Conservation (phyloP, 176 grass and related monocot species). For the Oropetium thomaeum region DNA sequence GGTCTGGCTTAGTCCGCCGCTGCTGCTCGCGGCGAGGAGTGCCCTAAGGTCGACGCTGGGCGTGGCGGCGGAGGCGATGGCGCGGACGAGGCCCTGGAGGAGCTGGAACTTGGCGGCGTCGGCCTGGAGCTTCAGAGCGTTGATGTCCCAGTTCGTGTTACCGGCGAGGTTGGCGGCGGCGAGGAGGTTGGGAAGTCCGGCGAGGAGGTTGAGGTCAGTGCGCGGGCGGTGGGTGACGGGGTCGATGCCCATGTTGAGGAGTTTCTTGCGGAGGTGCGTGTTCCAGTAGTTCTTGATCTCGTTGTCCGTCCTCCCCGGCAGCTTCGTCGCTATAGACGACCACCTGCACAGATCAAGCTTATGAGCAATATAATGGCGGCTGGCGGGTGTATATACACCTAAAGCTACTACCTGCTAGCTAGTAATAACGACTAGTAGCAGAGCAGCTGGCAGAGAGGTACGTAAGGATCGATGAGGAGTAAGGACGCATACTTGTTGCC, state of each 20-base stretch:
- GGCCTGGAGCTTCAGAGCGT: conserved; percentile 54
- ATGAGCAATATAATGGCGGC: neutral
- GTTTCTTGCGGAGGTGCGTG: conserved; percentile 86
- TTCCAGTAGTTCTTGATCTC: conserved; percentile 99
- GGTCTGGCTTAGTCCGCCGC: neutral
- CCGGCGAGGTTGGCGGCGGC: conserved; percentile 18
- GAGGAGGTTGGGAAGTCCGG: conserved; percentile 45
- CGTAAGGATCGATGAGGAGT: too few species aligned
- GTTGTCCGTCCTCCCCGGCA: conserved; percentile 76
- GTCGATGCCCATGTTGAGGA: conserved; percentile 74
- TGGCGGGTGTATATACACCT: too few species aligned
- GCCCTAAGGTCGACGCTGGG: conserved; percentile 50
- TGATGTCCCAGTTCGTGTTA: conserved; percentile 35
- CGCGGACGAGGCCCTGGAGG: conserved; percentile 58
- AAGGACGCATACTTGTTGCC: conserved; percentile 60
- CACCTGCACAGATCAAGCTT: conserved; percentile 31
- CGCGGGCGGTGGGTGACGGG: conserved; percentile 78
- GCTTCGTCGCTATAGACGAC: conserved; percentile 66
- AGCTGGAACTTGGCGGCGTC: conserved; percentile 62
- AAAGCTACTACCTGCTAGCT: too few species aligned
- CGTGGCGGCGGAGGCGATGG: conserved; percentile 31
- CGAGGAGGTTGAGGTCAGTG: conserved; percentile 61
- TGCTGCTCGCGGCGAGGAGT: conserved; percentile 40
- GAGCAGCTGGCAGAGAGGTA: too few species aligned
- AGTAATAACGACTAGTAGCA: too few species aligned